Evolutionary conservation across 257 asterid species (phyloP).

Genomic region (Solanum megistacrolobum): DNA sequence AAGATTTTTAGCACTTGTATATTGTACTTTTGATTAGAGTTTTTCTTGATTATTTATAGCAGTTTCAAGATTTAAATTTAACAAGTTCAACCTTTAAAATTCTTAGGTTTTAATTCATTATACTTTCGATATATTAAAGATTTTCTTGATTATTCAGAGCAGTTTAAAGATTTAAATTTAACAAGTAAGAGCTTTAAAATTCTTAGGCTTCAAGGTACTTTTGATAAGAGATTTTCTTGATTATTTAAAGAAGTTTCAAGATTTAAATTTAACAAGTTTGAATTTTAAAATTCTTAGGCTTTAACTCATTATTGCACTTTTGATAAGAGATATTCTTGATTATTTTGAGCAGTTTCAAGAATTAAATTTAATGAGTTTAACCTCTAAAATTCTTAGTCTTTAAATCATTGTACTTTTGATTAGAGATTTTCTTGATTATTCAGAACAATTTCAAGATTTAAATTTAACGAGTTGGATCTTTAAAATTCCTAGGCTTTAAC

Average conservation of each 20-base stretch:
- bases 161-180: too few relatives aligned
- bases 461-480: neutral
- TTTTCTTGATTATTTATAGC: neutral
- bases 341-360: too few relatives aligned
- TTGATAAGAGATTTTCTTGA: neutral
- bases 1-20: neutral
- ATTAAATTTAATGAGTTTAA: too few relatives aligned
- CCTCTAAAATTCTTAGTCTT: too few relatives aligned
- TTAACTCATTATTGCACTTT: too few relatives aligned
- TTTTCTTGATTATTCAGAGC: too few relatives aligned
- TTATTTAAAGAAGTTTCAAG: neutral
- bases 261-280: neutral
- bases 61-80: neutral
- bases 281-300: neutral
- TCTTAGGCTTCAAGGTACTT: neutral
- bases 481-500: too few relatives aligned
- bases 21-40: neutral
- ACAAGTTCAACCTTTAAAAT: neutral
- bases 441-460: neutral
- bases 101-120: too few relatives aligned
- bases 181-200: too few relatives aligned
- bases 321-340: too few relatives aligned
- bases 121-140: too few relatives aligned
- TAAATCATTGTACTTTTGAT: neutral
- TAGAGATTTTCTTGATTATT: neutral